Evolutionary conservation across 108 stramenopile species (phyloP).

Genomic region (Cyclostephanos tholiformis): DNA sequence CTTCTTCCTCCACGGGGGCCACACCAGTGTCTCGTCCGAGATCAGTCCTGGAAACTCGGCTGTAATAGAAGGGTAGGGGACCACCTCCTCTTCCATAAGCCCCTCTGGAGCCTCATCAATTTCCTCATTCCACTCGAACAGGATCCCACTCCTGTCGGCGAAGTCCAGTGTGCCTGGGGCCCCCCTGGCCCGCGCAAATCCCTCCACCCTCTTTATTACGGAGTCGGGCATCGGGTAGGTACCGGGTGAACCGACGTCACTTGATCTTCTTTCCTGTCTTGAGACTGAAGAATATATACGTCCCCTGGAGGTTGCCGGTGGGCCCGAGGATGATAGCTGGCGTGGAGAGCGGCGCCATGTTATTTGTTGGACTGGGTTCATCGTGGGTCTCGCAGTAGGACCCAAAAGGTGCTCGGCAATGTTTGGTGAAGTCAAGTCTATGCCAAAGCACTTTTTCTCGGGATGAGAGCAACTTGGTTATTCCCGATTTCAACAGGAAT

Average conservation of each 20-base stretch:
- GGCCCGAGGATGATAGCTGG: conserved; percentile 26
- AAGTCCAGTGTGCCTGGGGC: background rate
- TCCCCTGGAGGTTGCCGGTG: conserved; percentile 41
- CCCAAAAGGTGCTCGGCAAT: background rate
- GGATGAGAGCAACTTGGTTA: background rate
- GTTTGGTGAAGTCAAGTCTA: too few relatives aligned
- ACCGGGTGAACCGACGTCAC: background rate
- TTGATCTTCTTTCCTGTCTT: conserved; percentile 22
- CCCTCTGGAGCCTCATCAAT: too few relatives aligned
- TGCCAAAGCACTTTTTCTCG: background rate
- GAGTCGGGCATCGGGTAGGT: background rate
- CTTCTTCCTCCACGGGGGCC: too few relatives aligned
- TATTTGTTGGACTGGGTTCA: background rate
- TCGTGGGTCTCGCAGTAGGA: background rate
- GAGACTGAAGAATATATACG: conserved; percentile 20
- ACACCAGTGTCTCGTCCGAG: too few relatives aligned
- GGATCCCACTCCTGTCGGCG: too few relatives aligned
- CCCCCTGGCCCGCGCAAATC: background rate
- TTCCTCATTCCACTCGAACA: too few relatives aligned
- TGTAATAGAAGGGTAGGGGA: too few relatives aligned
- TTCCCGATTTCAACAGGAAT: too few relatives aligned
- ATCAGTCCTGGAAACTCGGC: too few relatives aligned
- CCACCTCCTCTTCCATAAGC: too few relatives aligned
- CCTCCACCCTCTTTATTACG: background rate
- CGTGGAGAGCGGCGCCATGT: background rate